Evolutionary conservation across 2,329 filamentous ascomycete genomes (phyloP), one percentile per base, ranked within the genome.

Genomic region (Aotearoamyces nothofagi): DNA sequence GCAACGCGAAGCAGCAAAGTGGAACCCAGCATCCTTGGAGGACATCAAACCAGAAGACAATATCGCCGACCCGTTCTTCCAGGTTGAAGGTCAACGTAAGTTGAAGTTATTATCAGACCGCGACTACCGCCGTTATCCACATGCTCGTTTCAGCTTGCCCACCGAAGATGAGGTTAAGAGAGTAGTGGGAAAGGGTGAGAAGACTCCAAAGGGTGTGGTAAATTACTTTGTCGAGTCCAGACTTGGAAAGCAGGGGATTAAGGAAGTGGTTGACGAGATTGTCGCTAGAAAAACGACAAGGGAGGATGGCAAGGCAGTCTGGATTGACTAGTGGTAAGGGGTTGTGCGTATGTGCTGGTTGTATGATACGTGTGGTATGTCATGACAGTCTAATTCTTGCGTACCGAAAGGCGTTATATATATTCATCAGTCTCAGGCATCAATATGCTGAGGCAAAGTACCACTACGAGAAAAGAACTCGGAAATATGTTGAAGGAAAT

Each of bases 61-160:
- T 28, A 62, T 87, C 20, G 53, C 59, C 5, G 61, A 75, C 29
- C 57, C 61, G 1, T 94, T 93, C 58, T 87, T 93, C 54, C 42
- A 56, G 22, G 55, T 63, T 15, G 49, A 56, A 22, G 53, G 61
- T 10, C 44, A 34, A 15, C 39, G 56, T 24, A 51, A 57, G 30
- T 56, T 94, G 24, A 39, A 60, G 25, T 60, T 93, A 30, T 58
- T 86, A 33, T 73, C 61, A 33, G 48, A 61, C 30, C 52, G 58
- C 9, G 66, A 78, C 41, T 96, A 77, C 55, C 50, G 46, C 4
- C 58, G 76, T 33, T 94, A 94, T 53, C 87, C 86, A 1, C 69
- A 81, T 51, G 53, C 55, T 9, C 57, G 55, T 43, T 71, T 84
- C 25, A 36, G 40, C 16, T 59, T 94, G 35, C 90, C 87, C 4